Evolutionary conservation across 1,284 basidiomycete genomes (phyloP), one percentile per base, ranked within the genome.

Genomic region (Trichosporon coremiiforme): DNA sequence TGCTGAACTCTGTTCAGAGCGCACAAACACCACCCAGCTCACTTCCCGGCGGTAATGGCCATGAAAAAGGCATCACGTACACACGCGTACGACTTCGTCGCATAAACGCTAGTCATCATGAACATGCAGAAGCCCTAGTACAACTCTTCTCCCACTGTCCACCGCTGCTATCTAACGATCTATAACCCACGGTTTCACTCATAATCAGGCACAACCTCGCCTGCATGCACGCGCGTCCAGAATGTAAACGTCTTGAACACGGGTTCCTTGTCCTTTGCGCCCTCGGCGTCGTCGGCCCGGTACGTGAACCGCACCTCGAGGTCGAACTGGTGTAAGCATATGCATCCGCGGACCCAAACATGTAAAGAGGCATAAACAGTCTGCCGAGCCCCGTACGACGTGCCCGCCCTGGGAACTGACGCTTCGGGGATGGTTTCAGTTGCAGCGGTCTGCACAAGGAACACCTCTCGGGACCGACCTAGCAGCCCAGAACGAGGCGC

Each of bases 281-380:
- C 73, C 57, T 69, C 69, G 2, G 75, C 75, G 70, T 95, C 94
- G 77, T 96, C 94, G 0, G 91, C 91, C 41, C 91, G 88, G 81
- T 98, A 97, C 0, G 93, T 95, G 80, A 94, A 97, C 5, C 92
- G 90, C 1, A 97, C 90, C 70, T 94, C 87, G 88, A 96, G 90
- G 77, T 95, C 94, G 80, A 95, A 94, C 94, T 96, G 66, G 13
- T 9, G 68, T 64, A 38, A 64, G 36, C 25, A n/a, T 12, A 4
- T 13, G 13, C 38, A 45, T n/a, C 13, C 41, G 45, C 45, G 22
- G 35, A 35, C 36, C 13, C 17, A 29, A 33, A 13, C 15, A 25
- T 10, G 63, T 7, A 36, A 64, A 63, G n/a, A 64, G 10, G n/a
- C 60, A 31, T 35, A 62, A 62, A 15, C 31, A n/a, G 3, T 15